Evolutionary conservation across 1,284 basidiomycete species (phyloP).

Genomic region (Moesziomyces antarcticus): DNA sequence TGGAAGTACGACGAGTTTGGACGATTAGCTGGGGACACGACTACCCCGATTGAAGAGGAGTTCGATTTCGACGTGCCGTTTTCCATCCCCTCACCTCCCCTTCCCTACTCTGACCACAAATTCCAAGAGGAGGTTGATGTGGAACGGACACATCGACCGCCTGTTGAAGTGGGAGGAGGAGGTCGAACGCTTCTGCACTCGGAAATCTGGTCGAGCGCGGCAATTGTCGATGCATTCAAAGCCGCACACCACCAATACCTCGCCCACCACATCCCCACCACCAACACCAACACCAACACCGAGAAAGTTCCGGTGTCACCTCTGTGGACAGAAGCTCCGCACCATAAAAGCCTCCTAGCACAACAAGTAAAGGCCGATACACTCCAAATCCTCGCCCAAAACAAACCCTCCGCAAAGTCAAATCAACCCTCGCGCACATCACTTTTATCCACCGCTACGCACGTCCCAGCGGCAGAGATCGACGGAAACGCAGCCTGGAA

Average conservation of each 20-base stretch:
- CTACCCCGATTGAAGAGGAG: too few relatives aligned
- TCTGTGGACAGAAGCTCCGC: slow-evolving; percentile 32
- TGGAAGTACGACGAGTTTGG: too few relatives aligned
- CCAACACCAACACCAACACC: too few relatives aligned
- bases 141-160: slow-evolving; percentile 15
- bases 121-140: too few relatives aligned
- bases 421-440: too few relatives aligned
- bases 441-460: background rate
- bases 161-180: slow-evolving; percentile 22
- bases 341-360: slow-evolving; percentile 14
- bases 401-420: too few relatives aligned
- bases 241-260: slow-evolving; percentile 19
- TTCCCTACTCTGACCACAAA: too few relatives aligned
- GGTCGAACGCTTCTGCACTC: slow-evolving; percentile 20
- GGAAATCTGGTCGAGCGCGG: slow-evolving; percentile 14
- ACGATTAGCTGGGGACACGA: too few relatives aligned
- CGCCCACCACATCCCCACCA: slow-evolving; percentile 4
- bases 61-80: too few relatives aligned
- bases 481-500: slow-evolving; percentile 32
- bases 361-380: slow-evolving; percentile 18
- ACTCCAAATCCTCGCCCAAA: slow-evolving; percentile 12
- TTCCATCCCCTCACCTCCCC: too few relatives aligned
- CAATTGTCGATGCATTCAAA: slow-evolving; percentile 7
- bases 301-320: slow-evolving; percentile 5
- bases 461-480: slow-evolving; percentile 16